Base-by-base conservation (phyloP, 73 alveolate species). In the Paramecium pentaurelia region DNA sequence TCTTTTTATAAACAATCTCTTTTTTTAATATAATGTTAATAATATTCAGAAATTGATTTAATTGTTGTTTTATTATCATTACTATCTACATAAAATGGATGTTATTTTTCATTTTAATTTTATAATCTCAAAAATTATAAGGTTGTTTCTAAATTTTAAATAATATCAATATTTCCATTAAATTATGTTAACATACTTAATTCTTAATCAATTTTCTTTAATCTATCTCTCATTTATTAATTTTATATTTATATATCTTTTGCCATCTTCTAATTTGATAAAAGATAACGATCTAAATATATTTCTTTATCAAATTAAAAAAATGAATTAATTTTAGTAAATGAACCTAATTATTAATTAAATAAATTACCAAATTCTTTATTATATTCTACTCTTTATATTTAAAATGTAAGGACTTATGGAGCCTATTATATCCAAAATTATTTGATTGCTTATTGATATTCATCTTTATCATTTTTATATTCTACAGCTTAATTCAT, bases 251-350 rank as follows among this genome's bases (percentile, higher is more conserved):
- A 85, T 70, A 86, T 87, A 60, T 59, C 58, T 25, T 16, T 38
- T 32, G 71, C 71, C 18, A 80, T 60, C 27, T 93, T 71, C 34
- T 88, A 84, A 73, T 96, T 95, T 45, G 92, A 64, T 38, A 28
- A 44, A 22, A 96, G 27, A 86, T 95, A 95, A 54, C 97, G 90
- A 71, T 97, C 99, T 22, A 95, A 86, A 59, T 40, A 96, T 5
- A 96, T 71, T 37, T 84, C 96, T 25, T 95, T 60, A 1, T 97
- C 98, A 93, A 97, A 93, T 16, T 86, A 49, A 75, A 97, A 96
- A 11, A 68, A 58, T 10, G 86, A 75, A 73, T 95, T 92, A 47
- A 88, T 54, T 88, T 97, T 97, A 20, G 68, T 51, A 8, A 91
- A 54, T 0, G 64, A 58, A 30, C 42, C 92, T 80, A 37, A 36